Conservation (phyloP, 352 stramenopile species). For the Elongisporangium anandrum region DNA sequence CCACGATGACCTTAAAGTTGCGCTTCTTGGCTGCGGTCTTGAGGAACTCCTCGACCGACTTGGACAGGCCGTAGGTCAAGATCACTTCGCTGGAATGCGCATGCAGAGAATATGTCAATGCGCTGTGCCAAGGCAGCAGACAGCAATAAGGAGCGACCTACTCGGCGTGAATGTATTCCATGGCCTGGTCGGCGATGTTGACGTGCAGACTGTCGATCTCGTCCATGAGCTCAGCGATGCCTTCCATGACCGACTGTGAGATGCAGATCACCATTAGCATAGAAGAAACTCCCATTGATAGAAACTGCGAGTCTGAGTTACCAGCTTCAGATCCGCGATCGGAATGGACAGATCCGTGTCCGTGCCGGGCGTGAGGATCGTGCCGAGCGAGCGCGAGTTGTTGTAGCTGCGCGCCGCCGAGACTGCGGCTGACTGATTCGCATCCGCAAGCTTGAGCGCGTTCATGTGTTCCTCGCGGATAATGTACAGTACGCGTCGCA, state of each 20-base stretch:
- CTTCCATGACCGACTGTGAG: slow-evolving; percentile 91
- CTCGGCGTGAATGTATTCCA: slow-evolving; percentile 96
- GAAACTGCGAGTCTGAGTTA: slow-evolving; percentile 11
- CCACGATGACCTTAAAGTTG: slow-evolving; percentile 95
- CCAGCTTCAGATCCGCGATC: slow-evolving; percentile 77
- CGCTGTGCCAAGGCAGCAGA: neutral
- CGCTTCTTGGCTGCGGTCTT: slow-evolving; percentile 88
- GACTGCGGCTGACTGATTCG: slow-evolving; percentile 8
- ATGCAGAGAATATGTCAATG: neutral
- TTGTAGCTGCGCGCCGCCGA: slow-evolving; percentile 43
- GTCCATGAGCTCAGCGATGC: slow-evolving; percentile 91
- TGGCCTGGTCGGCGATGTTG: slow-evolving; percentile 95
- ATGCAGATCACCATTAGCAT: slow-evolving; percentile 3
- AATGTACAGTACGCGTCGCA: slow-evolving; percentile 86
- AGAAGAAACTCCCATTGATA: neutral
- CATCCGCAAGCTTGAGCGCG: slow-evolving; percentile 47
- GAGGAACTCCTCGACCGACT: slow-evolving; percentile 90
- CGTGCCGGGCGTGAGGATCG: slow-evolving; percentile 74
- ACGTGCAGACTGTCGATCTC: slow-evolving; percentile 95
- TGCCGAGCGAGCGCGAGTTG: slow-evolving; percentile 65
- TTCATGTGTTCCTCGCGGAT: slow-evolving; percentile 86
- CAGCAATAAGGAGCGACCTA: slow-evolving; percentile 24
- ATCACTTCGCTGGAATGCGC: slow-evolving; percentile 91
- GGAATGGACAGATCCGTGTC: slow-evolving; percentile 81
- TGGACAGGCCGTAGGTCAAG: slow-evolving; percentile 92